These are phyloP conservation scores for Zea luxurians DNA, from an alignment of 176 grass and related monocot genomes.

Conservation along the genomic window DNA sequence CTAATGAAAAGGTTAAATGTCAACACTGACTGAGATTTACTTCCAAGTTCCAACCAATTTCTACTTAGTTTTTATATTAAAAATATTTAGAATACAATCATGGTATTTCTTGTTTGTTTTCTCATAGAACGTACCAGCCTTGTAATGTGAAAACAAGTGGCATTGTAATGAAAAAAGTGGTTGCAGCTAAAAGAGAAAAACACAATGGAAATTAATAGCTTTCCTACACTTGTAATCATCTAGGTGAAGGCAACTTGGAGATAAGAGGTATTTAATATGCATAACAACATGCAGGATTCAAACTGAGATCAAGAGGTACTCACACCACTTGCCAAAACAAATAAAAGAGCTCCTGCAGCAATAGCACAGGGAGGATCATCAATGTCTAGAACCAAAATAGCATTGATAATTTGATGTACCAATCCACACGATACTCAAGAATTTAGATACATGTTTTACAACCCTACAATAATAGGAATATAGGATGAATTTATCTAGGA, in stretches of 20 bases:
- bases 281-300: not conserved
- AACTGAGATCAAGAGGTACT: constrained; percentile 50
- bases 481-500: too few relatives aligned
- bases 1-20: constrained; percentile 24
- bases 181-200: not conserved
- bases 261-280: not conserved
- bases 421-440: constrained; percentile 48
- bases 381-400: constrained; percentile 73
- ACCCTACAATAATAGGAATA: too few relatives aligned
- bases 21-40: not conserved
- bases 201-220: constrained; percentile 7
- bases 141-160: constrained; percentile 2
- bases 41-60: not conserved
- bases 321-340: constrained; percentile 89
- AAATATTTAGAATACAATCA: constrained; percentile 8
- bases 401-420: constrained; percentile 67
- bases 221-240: constrained; percentile 3
- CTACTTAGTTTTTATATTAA: constrained; percentile 15
- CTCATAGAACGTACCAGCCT: constrained; percentile 19
- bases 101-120: constrained; percentile 7
- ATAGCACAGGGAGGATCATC: constrained; percentile 76
- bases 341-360: constrained; percentile 86
- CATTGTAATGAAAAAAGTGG: constrained; percentile 1
- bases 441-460: too few relatives aligned
- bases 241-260: not conserved